These are phyloP conservation scores for Arthroderma sp. DNA, from an alignment of 2,329 filamentous ascomycete genomes.

Conservation along the genomic window DNA sequence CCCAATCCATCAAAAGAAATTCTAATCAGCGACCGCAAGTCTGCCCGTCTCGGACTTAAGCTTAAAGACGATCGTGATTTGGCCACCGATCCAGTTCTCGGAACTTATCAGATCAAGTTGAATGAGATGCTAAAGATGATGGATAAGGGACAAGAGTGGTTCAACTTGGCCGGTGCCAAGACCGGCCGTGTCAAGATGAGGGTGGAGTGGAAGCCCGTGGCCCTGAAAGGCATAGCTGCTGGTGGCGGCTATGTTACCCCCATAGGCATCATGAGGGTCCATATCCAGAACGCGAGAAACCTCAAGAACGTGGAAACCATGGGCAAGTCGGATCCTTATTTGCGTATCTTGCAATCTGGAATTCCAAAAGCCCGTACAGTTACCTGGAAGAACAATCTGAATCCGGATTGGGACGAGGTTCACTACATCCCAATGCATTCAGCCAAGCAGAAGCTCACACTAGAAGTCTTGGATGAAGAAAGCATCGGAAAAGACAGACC, in stretches of 20 bases:
- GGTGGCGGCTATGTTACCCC: constrained; percentile 84
- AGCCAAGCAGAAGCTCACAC: constrained; percentile 62
- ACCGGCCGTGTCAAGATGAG: constrained; percentile 80
- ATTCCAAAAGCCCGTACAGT: constrained; percentile 86
- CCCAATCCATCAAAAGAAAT: constrained; percentile 86
- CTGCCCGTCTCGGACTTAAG: constrained; percentile 76
- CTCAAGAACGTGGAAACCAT: constrained; percentile 88
- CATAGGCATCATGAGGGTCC: constrained; percentile 86
- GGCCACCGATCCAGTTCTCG: constrained; percentile 66
- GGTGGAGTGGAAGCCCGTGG: constrained; percentile 90
- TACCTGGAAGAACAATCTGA: constrained; percentile 89
- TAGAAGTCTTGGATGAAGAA: constrained; percentile 97
- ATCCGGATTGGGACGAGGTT: constrained; percentile 91
- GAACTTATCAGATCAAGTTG: constrained; percentile 88
- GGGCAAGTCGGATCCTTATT: constrained; percentile 94
- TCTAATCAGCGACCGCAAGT: constrained; percentile 84
- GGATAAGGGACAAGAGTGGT: constrained; percentile 93
- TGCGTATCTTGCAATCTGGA: constrained; percentile 74
- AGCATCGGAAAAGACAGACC: constrained; percentile 81
- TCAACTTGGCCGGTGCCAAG: constrained; percentile 67
- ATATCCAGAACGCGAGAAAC: constrained; percentile 71
- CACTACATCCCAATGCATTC: constrained; percentile 88
- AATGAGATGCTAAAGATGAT: constrained; percentile 86
- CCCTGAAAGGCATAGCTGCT: constrained; percentile 61
- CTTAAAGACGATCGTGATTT: constrained; percentile 94